Evolutionary conservation across 257 asterid genomes (phyloP), one percentile per base, ranked within the genome.

Genomic region (Fraxinus cuspidata): DNA sequence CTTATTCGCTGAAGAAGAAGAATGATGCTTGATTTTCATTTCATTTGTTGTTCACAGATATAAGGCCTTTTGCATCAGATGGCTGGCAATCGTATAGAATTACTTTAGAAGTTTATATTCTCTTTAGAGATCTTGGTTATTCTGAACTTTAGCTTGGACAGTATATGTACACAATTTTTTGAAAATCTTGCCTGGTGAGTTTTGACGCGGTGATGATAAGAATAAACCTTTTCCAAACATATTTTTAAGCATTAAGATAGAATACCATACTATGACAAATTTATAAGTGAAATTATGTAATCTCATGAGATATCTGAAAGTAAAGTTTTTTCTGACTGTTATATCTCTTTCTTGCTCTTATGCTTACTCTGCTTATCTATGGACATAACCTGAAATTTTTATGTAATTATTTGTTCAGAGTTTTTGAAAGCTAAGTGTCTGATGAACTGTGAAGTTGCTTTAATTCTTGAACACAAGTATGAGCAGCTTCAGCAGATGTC

Each of bases 401-500:
- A 58, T 77, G 23, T 47, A 67, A 27, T 67, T 64, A 66, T 78
- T 77, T 77, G 67, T 63, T 51, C 88, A 90, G 95, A 94, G 74
- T 92, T 94, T 86, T 83, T 90, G 88, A 94, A 90, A 92, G 97
- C 98, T 72, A 92, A 94, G 79, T 94, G 99, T 85, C 87, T 95
- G 38, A 92, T 92, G 99, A 92, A 95, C 70, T 92, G 96, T 86
- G 99, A 95, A 81, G 99, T 95, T 78, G 80, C 98, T 53, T 84
- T 92, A 49, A 93, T 95, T 90, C 99, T 95, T 77, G 99, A 95
- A 67, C 98, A 86, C 47, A 90, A 90, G 83, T 89, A 91, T 71
- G 99, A 93, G 86, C 98, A 93, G 90, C 92, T 95, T 88, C 97
- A 95, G 85, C 93, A 93, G 88, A 91, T 84, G 97, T 86, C 96